These are phyloP conservation scores for Claviceps paspali DNA, from an alignment of 2,329 filamentous ascomycete genomes.

Conservation along the genomic window DNA sequence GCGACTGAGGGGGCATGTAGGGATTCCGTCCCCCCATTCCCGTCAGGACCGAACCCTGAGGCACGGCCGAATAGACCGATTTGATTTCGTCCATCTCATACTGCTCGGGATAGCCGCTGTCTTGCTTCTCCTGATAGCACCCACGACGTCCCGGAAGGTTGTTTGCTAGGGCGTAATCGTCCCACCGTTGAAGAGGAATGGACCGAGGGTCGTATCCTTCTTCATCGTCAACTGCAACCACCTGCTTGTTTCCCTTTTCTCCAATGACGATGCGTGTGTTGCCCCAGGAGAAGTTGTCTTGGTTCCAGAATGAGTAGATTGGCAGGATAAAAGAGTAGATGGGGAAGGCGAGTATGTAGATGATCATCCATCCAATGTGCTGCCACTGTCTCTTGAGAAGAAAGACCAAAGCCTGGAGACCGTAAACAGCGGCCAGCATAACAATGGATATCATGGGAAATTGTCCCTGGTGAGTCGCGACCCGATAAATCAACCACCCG, in stretches of 20 bases:
- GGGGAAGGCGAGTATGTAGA: conserved; percentile 90
- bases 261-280: conserved; percentile 95
- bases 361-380: conserved; percentile 98
- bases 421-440: conserved; percentile 84
- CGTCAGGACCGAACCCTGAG: conserved; percentile 72
- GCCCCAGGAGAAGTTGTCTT: conserved; percentile 98
- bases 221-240: conserved; percentile 76
- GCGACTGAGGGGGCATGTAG: conserved; percentile 74
- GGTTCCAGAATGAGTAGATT: conserved; percentile 98
- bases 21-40: conserved; percentile 60
- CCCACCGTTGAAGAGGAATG: conserved; percentile 91
- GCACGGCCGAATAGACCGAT: conserved; percentile 87
- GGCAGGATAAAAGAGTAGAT: conserved; percentile 86
- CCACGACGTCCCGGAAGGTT: conserved; percentile 84
- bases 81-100: conserved; percentile 99
- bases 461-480: conserved; percentile 52
- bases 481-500: conserved; percentile 69
- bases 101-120: conserved; percentile 54
- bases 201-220: conserved; percentile 76
- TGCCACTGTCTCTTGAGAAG: conserved; percentile 97
- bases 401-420: conserved; percentile 91
- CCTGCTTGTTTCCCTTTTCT: conserved; percentile 78
- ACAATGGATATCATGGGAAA: conserved; percentile 79
- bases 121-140: conserved; percentile 46
- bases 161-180: conserved; percentile 81